Base-by-base conservation (phyloP, 1,284 basidiomycete genomes). In the Naganishia sp. region DNA sequence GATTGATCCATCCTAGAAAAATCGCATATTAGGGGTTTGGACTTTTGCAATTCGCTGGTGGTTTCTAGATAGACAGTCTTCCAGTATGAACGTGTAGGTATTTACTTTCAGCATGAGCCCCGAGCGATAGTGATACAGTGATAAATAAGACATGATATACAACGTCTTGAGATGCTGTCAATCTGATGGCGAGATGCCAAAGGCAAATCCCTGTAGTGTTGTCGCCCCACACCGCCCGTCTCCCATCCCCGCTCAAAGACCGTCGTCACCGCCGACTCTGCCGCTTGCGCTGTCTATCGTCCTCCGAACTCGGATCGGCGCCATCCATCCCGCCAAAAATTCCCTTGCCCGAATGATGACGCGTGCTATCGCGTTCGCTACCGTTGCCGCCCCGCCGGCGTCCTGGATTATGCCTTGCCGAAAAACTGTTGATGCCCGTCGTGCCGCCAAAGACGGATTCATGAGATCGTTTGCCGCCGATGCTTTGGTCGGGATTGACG, bases 391-490 rank as follows among this genome's bases (percentile, higher is more conserved):
- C 58, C n/a, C 47, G n/a, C n/a, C 47, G 32, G 25, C 47, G 41
- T 23, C 45, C 47, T 0, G 58, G n/a, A 23, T 35, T 25, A 25
- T 39, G 49, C 9, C 58, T 18, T 23, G 57, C 32, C 28, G 57
- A 23, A 51, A 61, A 61, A 25, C 58, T 61, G 35, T 61, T 61
- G 31, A 61, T 17, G 11, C 58, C 58, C 39, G 58, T 35, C 23
- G 49, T 41, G 3, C 58, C 58, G 35, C 58, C 58, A 61, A 61
- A 61, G 9, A 61, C 58, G 35, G 58, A 61, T 41, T 61, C 58
- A 32, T 61, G 58, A 5, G 58, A 61, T 41, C 58, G 58, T 28
- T 61, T 61, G 39, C 47, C 58, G 6, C 58, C 58, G 47, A 61
- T 61, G 3, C 58, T 35, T 10, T 21, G 6, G n/a, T 61, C 58